These are phyloP conservation scores for Cladosporium sphaerospermum DNA, from an alignment of 2,329 filamentous ascomycete genomes.

Conservation along the genomic window DNA sequence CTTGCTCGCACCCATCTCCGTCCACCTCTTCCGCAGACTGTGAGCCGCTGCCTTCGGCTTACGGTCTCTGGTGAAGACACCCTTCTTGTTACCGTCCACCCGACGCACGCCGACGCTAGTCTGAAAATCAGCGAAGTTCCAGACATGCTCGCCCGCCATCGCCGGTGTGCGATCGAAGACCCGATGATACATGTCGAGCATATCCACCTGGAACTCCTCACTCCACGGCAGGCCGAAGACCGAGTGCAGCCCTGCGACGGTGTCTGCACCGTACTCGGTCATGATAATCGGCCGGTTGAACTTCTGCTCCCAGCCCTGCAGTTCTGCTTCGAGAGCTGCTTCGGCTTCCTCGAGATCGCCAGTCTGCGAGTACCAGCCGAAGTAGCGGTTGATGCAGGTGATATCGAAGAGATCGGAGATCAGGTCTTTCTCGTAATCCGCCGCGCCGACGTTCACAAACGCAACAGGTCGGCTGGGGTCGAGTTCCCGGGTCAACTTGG, in stretches of 20 bases:
- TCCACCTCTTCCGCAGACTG: constrained; percentile 7
- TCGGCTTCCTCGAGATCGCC: constrained; percentile 9
- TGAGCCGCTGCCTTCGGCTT: constrained; percentile 8
- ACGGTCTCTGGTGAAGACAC: constrained; percentile 6
- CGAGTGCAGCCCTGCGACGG: constrained; percentile 1
- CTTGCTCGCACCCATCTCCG: not conserved
- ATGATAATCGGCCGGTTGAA: constrained; percentile 6
- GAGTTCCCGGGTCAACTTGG: constrained; percentile 1
- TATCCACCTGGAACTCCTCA: constrained; percentile 7
- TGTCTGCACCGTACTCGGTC: constrained; percentile 10
- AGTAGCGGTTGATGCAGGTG: constrained; percentile 2
- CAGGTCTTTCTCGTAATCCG: not conserved
- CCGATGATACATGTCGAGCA: constrained; percentile 8
- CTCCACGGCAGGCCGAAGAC: not conserved
- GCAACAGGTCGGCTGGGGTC: not conserved
- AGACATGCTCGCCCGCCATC: constrained; percentile 9
- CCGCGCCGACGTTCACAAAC: constrained; percentile 2
- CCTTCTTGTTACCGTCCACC: constrained; percentile 11
- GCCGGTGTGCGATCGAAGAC: constrained; percentile 1
- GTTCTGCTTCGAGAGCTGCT: not conserved
- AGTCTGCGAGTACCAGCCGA: constrained; percentile 4
- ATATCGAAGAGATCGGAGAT: constrained; percentile 11
- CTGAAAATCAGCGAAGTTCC: constrained; percentile 11
- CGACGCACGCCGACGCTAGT: not conserved
- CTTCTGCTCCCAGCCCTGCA: constrained; percentile 2